Percentiles rank a stretch among this genome's conserved stretches.
Conservation (phyloP, 2,329 filamentous ascomycete genomes). For the Talaromyces atroroseus region DNA sequence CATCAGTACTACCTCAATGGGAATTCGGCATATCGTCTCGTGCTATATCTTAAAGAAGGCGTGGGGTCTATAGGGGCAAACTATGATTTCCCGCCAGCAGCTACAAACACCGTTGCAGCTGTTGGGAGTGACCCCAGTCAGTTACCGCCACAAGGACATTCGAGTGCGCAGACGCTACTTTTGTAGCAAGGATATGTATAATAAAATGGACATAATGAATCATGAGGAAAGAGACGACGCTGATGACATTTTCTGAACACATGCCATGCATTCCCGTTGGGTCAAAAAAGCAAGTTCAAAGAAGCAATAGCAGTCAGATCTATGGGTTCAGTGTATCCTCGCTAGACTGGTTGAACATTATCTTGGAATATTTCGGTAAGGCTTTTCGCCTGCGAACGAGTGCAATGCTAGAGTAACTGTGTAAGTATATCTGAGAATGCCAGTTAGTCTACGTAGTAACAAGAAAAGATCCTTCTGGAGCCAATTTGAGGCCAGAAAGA, state of each 20-base stretch:
- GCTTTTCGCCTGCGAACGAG: too few relatives aligned
- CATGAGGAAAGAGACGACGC: not conserved
- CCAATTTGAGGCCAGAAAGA: too few relatives aligned
- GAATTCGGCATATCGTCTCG: constrained; percentile 84
- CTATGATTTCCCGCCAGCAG: constrained; percentile 25
- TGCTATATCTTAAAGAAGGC: constrained; percentile 68
- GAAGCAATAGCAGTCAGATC: too few relatives aligned
- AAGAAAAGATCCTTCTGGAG: too few relatives aligned
- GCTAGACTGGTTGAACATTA: too few relatives aligned
- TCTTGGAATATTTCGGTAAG: too few relatives aligned
- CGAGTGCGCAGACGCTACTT: not conserved
- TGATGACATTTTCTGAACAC: not conserved
- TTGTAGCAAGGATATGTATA: not conserved
- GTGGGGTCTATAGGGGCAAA: constrained; percentile 40
- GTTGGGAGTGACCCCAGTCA: not conserved
- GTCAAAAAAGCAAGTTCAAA: too few relatives aligned
- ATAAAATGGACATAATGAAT: not conserved
- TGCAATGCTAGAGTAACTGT: too few relatives aligned
- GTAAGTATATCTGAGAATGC: too few relatives aligned
- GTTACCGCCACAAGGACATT: not conserved
- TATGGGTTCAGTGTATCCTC: too few relatives aligned
- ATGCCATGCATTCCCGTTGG: too few relatives aligned
- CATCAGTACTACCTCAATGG: constrained; percentile 96
- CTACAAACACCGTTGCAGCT: not conserved
- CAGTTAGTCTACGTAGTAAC: too few relatives aligned